Evolutionary conservation across 179 eudicot genomes (phyloP).

Genomic region (Silene coronaria): DNA sequence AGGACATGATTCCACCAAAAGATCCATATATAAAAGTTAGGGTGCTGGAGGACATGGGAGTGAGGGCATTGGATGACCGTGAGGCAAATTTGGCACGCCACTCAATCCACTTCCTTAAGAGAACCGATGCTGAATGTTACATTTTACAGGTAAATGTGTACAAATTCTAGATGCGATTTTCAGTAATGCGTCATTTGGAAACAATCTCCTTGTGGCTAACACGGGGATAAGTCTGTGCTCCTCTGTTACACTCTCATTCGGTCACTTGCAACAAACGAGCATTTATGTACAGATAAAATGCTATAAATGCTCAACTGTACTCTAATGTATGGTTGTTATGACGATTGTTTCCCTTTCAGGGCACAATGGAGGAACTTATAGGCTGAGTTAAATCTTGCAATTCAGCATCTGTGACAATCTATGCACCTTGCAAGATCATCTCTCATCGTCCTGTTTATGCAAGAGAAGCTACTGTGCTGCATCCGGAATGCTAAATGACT

Average conservation of each 20-base stretch:
- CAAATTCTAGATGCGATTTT: too few species aligned
- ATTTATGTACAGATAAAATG: neutral
- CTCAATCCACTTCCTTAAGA: constrained; percentile 75
- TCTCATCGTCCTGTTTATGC: neutral
- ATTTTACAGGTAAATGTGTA: constrained; percentile 53
- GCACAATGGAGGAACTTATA: constrained; percentile 84
- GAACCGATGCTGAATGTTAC: constrained; percentile 85
- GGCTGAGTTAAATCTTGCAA: constrained; percentile 35
- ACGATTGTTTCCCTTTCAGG: constrained; percentile 37
- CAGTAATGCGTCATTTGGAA: too few species aligned
- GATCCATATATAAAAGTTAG: constrained; percentile 93
- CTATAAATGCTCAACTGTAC: neutral
- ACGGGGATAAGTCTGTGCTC: too few species aligned
- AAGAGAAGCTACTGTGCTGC: neutral
- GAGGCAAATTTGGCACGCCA: constrained; percentile 69
- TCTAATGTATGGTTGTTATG: neutral
- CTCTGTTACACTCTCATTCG: too few species aligned
- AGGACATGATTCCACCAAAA: constrained; percentile 97
- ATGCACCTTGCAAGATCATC: neutral
- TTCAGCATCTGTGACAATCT: neutral
- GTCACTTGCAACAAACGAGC: too few species aligned
- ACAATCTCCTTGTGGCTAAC: too few species aligned
- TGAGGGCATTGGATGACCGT: constrained; percentile 65
- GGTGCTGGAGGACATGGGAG: constrained; percentile 77
- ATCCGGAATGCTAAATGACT: neutral